These are phyloP conservation scores for Pilobolus umbonatus DNA, from an alignment of 192 early-diverging fungal species.

Conservation along the genomic window DNA sequence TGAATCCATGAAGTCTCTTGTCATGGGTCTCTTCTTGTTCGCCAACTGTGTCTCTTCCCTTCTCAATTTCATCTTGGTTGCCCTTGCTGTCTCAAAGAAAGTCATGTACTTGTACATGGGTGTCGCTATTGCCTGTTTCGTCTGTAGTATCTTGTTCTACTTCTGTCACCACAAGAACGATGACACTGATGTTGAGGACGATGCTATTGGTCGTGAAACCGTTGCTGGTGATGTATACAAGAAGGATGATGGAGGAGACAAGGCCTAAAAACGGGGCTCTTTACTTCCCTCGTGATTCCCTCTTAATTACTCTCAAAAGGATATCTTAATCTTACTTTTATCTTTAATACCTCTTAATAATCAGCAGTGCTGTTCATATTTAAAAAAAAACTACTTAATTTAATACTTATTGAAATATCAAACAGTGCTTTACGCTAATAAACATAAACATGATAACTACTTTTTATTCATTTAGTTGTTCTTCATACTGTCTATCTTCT, in stretches of 20 bases:
- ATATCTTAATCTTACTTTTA: too few relatives aligned
- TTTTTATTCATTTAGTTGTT: slow-evolving; percentile 5
- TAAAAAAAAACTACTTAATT: too few relatives aligned
- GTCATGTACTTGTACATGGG: slow-evolving; percentile 53
- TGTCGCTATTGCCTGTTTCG: slow-evolving; percentile 33
- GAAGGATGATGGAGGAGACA: too few relatives aligned
- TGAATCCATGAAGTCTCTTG: slow-evolving; percentile 57
- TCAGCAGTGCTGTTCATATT: too few relatives aligned
- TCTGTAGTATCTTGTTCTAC: slow-evolving; percentile 42
- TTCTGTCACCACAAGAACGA: slow-evolving; percentile 52
- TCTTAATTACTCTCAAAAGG: too few relatives aligned
- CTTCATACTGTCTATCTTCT: slow-evolving; percentile 36
- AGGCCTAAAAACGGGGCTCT: too few relatives aligned
- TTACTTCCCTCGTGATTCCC: too few relatives aligned
- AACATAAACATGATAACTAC: too few relatives aligned
- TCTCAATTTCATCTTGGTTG: slow-evolving; percentile 52
- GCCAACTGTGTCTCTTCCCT: slow-evolving; percentile 49
- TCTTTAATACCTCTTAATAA: too few relatives aligned
- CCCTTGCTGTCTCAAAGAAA: slow-evolving; percentile 49
- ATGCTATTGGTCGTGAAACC: slow-evolving; percentile 30
- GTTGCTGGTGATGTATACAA: too few relatives aligned
- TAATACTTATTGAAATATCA: too few relatives aligned
- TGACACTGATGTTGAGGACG: slow-evolving; percentile 28
- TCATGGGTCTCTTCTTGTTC: slow-evolving; percentile 64
- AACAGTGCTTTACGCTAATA: too few relatives aligned